A percentile compares a stretch with the other conserved stretches of the same genome.
Conservation (phyloP, 1,284 basidiomycete genomes). For the Ganoderma sinense region DNA sequence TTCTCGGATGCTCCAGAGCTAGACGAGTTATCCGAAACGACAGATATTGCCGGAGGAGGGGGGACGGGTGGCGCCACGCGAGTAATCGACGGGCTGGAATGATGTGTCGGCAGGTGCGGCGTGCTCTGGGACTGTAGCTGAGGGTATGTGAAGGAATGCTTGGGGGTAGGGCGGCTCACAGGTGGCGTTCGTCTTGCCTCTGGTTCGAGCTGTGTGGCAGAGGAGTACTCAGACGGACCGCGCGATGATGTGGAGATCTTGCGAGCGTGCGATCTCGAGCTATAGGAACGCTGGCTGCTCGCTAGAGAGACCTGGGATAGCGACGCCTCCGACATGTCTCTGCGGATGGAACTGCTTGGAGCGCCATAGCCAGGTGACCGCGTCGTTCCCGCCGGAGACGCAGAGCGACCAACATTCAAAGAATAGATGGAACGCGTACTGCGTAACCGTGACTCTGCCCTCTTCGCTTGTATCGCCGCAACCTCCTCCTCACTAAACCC, state of each 20-base stretch:
- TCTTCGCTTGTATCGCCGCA: conserved; percentile 61
- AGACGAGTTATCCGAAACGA: conserved; percentile 27
- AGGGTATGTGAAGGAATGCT: conserved; percentile 29
- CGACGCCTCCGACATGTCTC: conserved; percentile 32
- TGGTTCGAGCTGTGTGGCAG: conserved; percentile 13
- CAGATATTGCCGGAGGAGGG: conserved; percentile 20
- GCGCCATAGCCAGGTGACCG: conserved; percentile 20
- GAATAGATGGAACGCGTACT: conserved; percentile 37
- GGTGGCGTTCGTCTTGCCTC: conserved; percentile 22
- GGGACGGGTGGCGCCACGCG: conserved; percentile 23
- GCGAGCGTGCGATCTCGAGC: conserved; percentile 30
- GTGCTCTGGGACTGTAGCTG: conserved; percentile 28
- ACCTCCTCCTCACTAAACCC: conserved; percentile 77
- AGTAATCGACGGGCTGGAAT: conserved; percentile 18
- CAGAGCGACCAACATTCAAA: conserved; percentile 29
- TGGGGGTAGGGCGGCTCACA: conserved; percentile 22
- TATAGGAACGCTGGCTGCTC: conserved; percentile 25
- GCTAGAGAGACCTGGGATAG: conserved; percentile 33
- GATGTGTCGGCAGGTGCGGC: conserved; percentile 27
- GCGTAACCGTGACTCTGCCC: conserved; percentile 48
- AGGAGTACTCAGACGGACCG: conserved; percentile 28
- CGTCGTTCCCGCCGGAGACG: conserved; percentile 30
- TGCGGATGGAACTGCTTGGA: conserved; percentile 29
- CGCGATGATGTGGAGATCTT: conserved; percentile 33
- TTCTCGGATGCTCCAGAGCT: conserved; percentile 32